These are phyloP conservation scores for Malassezia slooffiae DNA, from an alignment of 1,284 basidiomycete genomes.

Conservation along the genomic window DNA sequence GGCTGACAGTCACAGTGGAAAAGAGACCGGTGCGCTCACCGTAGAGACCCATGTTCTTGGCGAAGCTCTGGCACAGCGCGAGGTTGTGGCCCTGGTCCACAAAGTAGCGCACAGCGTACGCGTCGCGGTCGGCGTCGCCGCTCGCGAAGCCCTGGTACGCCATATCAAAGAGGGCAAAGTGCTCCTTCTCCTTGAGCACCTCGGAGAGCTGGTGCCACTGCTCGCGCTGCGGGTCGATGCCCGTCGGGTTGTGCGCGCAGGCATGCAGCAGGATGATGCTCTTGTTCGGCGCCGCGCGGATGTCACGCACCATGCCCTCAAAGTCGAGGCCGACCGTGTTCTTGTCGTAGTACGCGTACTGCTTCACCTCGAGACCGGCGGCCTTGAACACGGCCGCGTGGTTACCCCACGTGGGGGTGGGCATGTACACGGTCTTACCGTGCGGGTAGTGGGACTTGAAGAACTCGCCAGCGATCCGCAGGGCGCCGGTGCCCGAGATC, in stretches of 20 bases:
- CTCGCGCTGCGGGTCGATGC: constrained; percentile 47
- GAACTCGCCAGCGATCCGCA: constrained; percentile 91
- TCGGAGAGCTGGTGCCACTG: constrained; percentile 45
- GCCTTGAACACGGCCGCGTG: constrained; percentile 67
- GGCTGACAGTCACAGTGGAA: constrained; percentile 34
- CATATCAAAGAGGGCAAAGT: constrained; percentile 93
- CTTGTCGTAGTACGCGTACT: constrained; percentile 57
- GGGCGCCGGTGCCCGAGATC: constrained; percentile 94
- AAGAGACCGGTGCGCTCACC: constrained; percentile 46
- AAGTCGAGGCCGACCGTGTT: constrained; percentile 46
- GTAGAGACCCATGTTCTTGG: constrained; percentile 48
- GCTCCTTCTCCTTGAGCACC: constrained; percentile 57
- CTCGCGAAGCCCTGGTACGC: constrained; percentile 55
- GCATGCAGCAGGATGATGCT: constrained; percentile 53
- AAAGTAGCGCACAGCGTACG: constrained; percentile 47
- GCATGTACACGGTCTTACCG: constrained; percentile 81
- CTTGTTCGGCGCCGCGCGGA: constrained; percentile 49
- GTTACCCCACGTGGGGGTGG: constrained; percentile 93
- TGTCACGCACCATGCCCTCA: constrained; percentile 43
- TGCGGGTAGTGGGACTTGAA: constrained; percentile 72
- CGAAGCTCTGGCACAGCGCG: constrained; percentile 39
- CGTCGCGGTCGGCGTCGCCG: constrained; percentile 42
- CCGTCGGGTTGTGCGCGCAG: constrained; percentile 52
- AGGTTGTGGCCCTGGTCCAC: constrained; percentile 45
- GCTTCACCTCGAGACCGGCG: constrained; percentile 82